These are phyloP conservation scores for Plasmodium billcollinsi DNA, from an alignment of 169 alveolate species.

Conservation along the genomic window DNA sequence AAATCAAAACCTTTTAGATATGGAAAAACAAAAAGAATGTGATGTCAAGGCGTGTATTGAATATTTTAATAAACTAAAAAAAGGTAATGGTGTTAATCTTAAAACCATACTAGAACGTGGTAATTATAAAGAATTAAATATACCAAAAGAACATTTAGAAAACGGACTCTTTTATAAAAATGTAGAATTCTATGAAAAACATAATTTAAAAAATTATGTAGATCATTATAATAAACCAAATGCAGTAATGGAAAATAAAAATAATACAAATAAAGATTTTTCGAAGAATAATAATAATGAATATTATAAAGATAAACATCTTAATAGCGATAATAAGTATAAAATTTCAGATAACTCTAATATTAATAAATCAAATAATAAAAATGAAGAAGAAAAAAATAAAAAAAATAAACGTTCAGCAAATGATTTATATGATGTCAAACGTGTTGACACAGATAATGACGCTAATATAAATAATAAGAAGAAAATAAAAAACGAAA, in stretches of 20 bases:
- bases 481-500: slow-evolving; percentile 26
- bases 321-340: background rate
- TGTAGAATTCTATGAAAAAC: slow-evolving; percentile 50
- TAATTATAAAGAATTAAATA: slow-evolving; percentile 41
- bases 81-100: slow-evolving; percentile 18
- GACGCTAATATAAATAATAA: slow-evolving; percentile 14
- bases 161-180: slow-evolving; percentile 35
- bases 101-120: slow-evolving; percentile 38
- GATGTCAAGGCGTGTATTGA: slow-evolving; percentile 55
- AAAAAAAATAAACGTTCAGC: slow-evolving; percentile 32
- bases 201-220: slow-evolving; percentile 31
- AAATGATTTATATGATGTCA: slow-evolving; percentile 9
- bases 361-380: background rate
- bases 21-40: slow-evolving; percentile 30
- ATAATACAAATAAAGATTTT: background rate
- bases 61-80: slow-evolving; percentile 41
- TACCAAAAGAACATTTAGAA: slow-evolving; percentile 45
- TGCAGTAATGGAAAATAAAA: slow-evolving; percentile 3
- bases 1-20: background rate
- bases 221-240: slow-evolving; percentile 8
- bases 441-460: background rate
- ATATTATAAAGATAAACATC: background rate
- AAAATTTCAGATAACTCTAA: background rate
- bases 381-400: slow-evolving; percentile 8
- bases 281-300: background rate